A percentile compares a stretch with the other conserved stretches of the same genome.
Evolutionary conservation across 805 yeast species (phyloP).

Genomic region (Komagataella mondaviorum): DNA sequence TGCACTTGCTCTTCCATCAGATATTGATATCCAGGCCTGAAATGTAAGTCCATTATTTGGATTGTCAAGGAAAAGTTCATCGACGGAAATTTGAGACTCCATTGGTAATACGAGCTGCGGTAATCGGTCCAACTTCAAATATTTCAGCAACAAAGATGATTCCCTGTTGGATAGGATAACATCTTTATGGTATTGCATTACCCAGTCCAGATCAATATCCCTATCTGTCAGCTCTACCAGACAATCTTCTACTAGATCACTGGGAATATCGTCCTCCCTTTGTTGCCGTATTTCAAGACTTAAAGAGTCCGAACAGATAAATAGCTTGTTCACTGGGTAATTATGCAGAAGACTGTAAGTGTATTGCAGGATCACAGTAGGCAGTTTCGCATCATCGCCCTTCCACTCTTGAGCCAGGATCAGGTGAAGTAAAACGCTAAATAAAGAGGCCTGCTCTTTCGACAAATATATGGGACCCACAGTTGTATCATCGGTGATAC

Average conservation of each 20-base stretch:
- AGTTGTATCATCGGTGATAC: background rate
- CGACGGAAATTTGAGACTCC: constrained; percentile 5
- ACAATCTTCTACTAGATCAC: background rate
- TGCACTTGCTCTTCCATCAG: background rate
- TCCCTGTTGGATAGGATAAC: background rate
- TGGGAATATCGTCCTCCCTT: background rate
- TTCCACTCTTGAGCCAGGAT: background rate
- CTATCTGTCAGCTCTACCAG: background rate
- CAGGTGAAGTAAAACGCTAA: background rate
- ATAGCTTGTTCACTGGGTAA: background rate
- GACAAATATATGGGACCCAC: background rate
- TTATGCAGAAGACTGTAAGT: background rate
- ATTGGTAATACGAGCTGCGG: constrained; percentile 1
- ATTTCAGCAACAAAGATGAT: background rate
- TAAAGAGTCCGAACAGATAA: background rate
- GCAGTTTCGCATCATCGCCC: background rate
- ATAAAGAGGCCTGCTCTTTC: background rate
- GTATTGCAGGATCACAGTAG: background rate
- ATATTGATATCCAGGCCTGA: constrained; percentile 11
- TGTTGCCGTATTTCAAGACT: background rate
- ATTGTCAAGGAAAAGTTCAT: constrained; percentile 5
- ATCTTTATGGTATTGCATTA: background rate
- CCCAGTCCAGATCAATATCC: background rate
- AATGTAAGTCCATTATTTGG: constrained; percentile 9
- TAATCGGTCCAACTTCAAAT: background rate